Evolutionary conservation across 306 rosid genomes (phyloP), one percentile per base, ranked within the genome.

Genomic region (Ceratonia siliqua): DNA sequence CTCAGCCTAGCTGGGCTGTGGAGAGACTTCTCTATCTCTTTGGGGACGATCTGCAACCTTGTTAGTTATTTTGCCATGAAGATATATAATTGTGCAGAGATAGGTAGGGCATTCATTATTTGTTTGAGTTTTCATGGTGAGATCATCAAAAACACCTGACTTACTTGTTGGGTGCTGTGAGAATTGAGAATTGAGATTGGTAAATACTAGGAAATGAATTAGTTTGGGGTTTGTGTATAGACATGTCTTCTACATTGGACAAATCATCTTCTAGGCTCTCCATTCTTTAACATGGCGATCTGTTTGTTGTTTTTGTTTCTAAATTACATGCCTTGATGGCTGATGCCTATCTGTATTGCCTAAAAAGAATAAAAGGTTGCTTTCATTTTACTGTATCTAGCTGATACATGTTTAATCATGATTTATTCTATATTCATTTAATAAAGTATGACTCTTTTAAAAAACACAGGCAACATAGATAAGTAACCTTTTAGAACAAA

Each of bases 1-100:
- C 85, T 21, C 90, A 88, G 61, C 96, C 96, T 45, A 92, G 91
- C 67, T 92, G 97, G 97, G 93, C 97, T 6, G 93, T 92, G 12
- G 96, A 92, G 71, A 80, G 97, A 75, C 87, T 92, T 38, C 91
- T 89, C 21, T 92, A 89, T 84, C 91, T 92, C 25, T 92, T 92
- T 59, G 97, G 96, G 33, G 96, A 92, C 24, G 97, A 92, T 85
- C 84, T 91, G 0, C 38, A 78, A 5, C 68, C 86, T 21, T 87
- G 70, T 32, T 73, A 38, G 1, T 35, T 6, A 14, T 43, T 22
- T 36, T 61, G 35, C 27, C 41, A 0, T 27, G 25, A 43, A n/a
- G 25, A 24, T 30, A 5, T n/a, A 5, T 38, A n/a, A 32, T 39
- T 58, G 42, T 69, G 56, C 21, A 66, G 15, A 36, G 0, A 3